A percentile compares a stretch with the other conserved stretches of the same genome.
Conservation (phyloP, 371 early-diverging fungal genomes). For the Rhizopus microsporus region DNA sequence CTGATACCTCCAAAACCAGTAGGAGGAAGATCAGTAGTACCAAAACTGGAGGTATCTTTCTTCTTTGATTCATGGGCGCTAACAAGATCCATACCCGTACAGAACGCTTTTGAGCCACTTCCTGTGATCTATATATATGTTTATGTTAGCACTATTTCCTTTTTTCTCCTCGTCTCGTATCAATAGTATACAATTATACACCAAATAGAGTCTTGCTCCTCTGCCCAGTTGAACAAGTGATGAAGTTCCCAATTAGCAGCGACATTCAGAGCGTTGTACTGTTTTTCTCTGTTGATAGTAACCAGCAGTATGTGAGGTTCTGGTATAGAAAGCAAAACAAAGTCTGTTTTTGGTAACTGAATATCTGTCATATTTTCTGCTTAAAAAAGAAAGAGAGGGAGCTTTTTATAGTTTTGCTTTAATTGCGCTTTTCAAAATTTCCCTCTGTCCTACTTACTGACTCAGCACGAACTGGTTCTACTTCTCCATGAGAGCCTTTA, state of each 20-base stretch:
- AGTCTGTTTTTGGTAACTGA: slow-evolving; percentile 38
- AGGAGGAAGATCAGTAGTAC: slow-evolving; percentile 23
- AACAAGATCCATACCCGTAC: slow-evolving; percentile 53
- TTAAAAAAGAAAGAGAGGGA: background rate
- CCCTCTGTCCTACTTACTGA: background rate
- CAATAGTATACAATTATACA: slow-evolving; percentile 37
- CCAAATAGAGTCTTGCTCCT: slow-evolving; percentile 45
- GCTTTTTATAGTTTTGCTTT: background rate
- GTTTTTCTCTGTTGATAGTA: slow-evolving; percentile 49
- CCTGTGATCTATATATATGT: slow-evolving; percentile 43
- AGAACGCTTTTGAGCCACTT: slow-evolving; percentile 48
- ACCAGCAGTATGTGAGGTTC: slow-evolving; percentile 45
- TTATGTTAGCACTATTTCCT: background rate
- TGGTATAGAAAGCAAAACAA: slow-evolving; percentile 33
- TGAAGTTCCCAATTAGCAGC: slow-evolving; percentile 48
- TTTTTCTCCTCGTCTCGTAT: too few species aligned
- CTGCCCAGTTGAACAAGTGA: slow-evolving; percentile 46
- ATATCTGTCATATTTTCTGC: background rate
- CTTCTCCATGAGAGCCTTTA: too few species aligned
- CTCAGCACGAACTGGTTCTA: background rate
- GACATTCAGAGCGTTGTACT: slow-evolving; percentile 45
- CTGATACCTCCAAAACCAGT: slow-evolving; percentile 53
- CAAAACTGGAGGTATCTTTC: slow-evolving; percentile 3
- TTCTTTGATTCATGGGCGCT: slow-evolving; percentile 28
- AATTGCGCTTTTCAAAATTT: background rate